phyloP scores from a whole-genome alignment of 345 rosid genomes.

The Eutrema heterophyllum region DNA sequence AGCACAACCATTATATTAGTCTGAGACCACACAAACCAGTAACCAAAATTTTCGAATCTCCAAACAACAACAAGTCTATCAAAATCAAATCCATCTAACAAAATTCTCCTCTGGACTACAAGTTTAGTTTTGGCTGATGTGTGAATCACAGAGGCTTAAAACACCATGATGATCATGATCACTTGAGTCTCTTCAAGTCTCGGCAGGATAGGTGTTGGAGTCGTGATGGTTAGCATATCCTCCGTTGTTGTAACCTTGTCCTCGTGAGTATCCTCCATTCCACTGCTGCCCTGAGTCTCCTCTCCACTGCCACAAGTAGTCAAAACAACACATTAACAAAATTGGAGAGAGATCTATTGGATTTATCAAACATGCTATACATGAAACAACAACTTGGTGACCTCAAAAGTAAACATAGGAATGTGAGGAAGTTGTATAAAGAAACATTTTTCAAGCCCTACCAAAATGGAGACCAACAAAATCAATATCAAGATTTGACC shows the following conservation, averaged over 20 bases:
- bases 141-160: constrained; percentile 4
- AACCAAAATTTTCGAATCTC: constrained; percentile 19
- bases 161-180: not conserved
- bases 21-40: constrained; percentile 14
- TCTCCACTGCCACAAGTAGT: constrained; percentile 59
- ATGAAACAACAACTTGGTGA: not conserved
- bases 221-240: constrained; percentile 45
- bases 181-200: constrained; percentile 7
- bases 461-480: not conserved
- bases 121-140: constrained; percentile 7
- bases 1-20: constrained; percentile 9
- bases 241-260: constrained; percentile 60
- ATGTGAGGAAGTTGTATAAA: not conserved
- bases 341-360: not conserved
- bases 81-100: constrained; percentile 29
- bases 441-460: not conserved
- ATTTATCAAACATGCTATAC: not conserved
- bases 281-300: constrained; percentile 60
- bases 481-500: not conserved
- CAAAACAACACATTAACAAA: not conserved
- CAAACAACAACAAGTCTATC: constrained; percentile 22
- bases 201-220: constrained; percentile 20
- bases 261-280: constrained; percentile 69
- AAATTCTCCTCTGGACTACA: constrained; percentile 22
- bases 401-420: not conserved